These are phyloP conservation scores for Xylariaceae sp. DNA, from an alignment of 2,329 filamentous ascomycete genomes.

Conservation along the genomic window DNA sequence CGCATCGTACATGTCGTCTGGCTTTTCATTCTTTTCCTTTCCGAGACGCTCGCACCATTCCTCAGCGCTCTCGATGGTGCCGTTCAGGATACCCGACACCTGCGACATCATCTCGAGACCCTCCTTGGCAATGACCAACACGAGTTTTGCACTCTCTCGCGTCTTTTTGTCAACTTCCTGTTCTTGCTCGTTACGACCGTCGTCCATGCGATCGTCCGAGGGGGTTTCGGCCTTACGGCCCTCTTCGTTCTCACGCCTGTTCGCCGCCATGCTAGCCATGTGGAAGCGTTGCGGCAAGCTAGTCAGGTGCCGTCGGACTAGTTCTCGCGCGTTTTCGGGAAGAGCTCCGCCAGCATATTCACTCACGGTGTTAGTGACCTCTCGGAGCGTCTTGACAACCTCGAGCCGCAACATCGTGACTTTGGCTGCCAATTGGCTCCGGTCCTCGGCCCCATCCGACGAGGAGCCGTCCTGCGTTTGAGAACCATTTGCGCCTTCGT, in stretches of 20 bases:
- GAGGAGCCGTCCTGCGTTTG: constrained; percentile 21
- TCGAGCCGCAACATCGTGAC: constrained; percentile 66
- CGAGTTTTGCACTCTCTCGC: constrained; percentile 62
- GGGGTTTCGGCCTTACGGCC: too few relatives aligned
- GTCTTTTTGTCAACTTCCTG: constrained; percentile 39
- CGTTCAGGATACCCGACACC: constrained; percentile 80
- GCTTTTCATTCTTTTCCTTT: constrained; percentile 35
- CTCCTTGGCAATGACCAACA: constrained; percentile 81
- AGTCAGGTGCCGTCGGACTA: constrained; percentile 79
- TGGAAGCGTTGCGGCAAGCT: constrained; percentile 80
- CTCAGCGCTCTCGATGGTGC: constrained; percentile 85
- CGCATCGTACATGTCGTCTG: constrained; percentile 22
- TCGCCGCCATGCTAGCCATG: constrained; percentile 53
- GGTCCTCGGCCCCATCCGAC: constrained; percentile 34
- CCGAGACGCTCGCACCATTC: constrained; percentile 82
- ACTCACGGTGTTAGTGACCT: constrained; percentile 78
- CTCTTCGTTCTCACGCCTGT: constrained; percentile 27
- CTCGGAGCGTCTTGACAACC: constrained; percentile 72
- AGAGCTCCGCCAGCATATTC: constrained; percentile 87
- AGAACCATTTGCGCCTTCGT: constrained; percentile 19
- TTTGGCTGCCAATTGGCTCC: constrained; percentile 48
- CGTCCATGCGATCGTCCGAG: constrained; percentile 28
- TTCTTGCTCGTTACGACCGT: constrained; percentile 36
- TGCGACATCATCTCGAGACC: constrained; percentile 92
- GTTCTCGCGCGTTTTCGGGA: constrained; percentile 76